Evolutionary conservation across 2,329 filamentous ascomycete genomes (phyloP), one percentile per base, ranked within the genome.

Genomic region (Aspergillus sp.): DNA sequence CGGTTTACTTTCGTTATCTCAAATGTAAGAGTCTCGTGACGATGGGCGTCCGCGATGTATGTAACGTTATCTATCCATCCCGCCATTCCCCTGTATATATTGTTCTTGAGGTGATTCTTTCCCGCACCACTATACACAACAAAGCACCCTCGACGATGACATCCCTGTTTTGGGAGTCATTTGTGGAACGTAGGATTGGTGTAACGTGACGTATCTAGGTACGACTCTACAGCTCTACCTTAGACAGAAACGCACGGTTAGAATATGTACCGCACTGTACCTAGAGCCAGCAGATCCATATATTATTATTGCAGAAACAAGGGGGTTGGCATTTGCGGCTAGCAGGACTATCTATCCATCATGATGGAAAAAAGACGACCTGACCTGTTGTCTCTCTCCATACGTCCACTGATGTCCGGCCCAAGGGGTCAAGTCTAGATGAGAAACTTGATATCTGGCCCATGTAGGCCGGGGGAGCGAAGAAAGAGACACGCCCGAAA

Each of bases 301-400:
- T 29, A 29, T 9, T 29, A 29, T 29, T 29, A 9, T 29, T 29
- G 26, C 26, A 29, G 31, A 32, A 24, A 52, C 20, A 57, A 54
- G 24, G 51, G n/a, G 56, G 42, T 50, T 54, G 36, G 59, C 53
- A 58, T 55, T 64, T 55, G 39, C 46, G 55, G 36, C 55, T 55
- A 55, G 50, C 42, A 56, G 18, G 53, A 55, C 52, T 60, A 57
- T 56, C 56, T 60, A 57, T 56, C 56, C 52, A 58, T 56, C 49
- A 58, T 54, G 46, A 22, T 49, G 22, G 49, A 49, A 54, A 26
- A 29, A 26, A 51, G 54, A 32, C 24, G 56, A 54, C 47, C 52
- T 29, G 26, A 9, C 26, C 46, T 16, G 46, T 24, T 24, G 24
- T 24, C 24, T 24, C 46, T 24, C 24, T 42, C 36, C 36, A 7